phyloP scores from a whole-genome alignment of 371 early-diverging fungal genomes.

The Saksenaea vasiformis region DNA sequence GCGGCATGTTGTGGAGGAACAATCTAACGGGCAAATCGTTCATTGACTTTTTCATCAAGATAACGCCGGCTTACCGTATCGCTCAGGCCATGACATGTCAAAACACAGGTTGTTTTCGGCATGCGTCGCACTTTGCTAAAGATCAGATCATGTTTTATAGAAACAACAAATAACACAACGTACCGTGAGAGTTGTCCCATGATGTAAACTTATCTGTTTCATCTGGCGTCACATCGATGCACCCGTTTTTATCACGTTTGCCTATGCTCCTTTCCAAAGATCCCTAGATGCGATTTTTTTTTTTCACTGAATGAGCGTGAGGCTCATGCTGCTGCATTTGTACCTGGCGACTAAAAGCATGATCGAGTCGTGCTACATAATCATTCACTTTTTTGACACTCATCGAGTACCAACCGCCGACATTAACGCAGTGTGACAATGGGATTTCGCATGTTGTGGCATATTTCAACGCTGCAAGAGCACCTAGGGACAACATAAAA shows the following conservation, averaged over 20 bases:
- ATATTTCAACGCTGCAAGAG: conserved; percentile 54
- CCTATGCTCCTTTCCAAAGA: conserved; percentile 45
- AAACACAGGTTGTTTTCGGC: conserved; percentile 56
- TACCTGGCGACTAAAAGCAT: conserved; percentile 32
- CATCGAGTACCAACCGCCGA: conserved; percentile 62
- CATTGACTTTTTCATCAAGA: neutral
- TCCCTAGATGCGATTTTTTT: conserved; percentile 22
- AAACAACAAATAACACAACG: neutral
- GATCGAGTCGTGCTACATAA: conserved; percentile 33
- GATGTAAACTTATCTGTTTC: conserved; percentile 37
- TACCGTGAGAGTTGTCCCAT: conserved; percentile 50
- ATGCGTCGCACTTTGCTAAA: conserved; percentile 42
- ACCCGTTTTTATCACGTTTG: conserved; percentile 32
- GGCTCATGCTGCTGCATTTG: neutral
- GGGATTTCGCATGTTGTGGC: conserved; percentile 49
- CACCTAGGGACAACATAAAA: conserved; percentile 35
- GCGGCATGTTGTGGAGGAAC: conserved; percentile 61
- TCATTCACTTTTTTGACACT: conserved; percentile 33
- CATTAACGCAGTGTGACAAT: conserved; percentile 49
- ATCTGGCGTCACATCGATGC: conserved; percentile 35
- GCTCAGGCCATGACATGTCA: conserved; percentile 59
- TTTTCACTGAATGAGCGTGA: neutral
- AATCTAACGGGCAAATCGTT: conserved; percentile 29
- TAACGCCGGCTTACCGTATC: conserved; percentile 42
- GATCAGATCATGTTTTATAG: neutral